Percentiles rank a stretch among this genome's conserved stretches.
These are phyloP conservation scores for Fusarium sp. DNA, from an alignment of 2,329 filamentous ascomycete genomes.

Conservation along the genomic window DNA sequence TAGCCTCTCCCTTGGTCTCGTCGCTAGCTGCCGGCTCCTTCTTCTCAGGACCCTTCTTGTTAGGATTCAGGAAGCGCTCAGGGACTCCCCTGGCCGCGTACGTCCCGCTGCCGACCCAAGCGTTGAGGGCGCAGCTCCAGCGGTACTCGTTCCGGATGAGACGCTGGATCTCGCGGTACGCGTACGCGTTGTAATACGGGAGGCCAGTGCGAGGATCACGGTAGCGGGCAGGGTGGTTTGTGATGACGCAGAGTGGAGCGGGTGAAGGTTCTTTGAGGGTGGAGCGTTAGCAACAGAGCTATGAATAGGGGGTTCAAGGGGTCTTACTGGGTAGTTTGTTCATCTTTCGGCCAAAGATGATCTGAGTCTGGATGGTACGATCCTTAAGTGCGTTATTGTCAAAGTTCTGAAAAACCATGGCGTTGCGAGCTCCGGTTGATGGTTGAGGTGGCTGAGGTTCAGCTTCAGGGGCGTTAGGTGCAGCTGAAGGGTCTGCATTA, in stretches of 20 bases:
- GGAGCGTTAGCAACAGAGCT: conserved; percentile 5
- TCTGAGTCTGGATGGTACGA: conserved; percentile 67
- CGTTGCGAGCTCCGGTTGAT: conserved; percentile 63
- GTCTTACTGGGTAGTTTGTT: conserved; percentile 65
- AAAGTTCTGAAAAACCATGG: conserved; percentile 71
- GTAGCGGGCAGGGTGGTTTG: conserved; percentile 83
- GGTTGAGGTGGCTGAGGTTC: conserved; percentile 41
- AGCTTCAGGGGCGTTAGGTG: conserved; percentile 6
- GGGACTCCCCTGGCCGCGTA: conserved; percentile 82
- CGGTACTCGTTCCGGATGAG: conserved; percentile 79
- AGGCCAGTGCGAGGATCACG: conserved; percentile 87
- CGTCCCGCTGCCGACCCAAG: conserved; percentile 79
- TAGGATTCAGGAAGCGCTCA: conserved; percentile 72
- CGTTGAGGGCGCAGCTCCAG: conserved; percentile 85
- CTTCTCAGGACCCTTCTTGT: conserved; percentile 43
- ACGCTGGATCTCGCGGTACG: conserved; percentile 84
- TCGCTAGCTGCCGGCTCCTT: conserved; percentile 22
- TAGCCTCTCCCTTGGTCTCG: conserved; percentile 28
- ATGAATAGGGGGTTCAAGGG: neutral
- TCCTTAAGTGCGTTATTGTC: conserved; percentile 67
- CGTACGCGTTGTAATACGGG: conserved; percentile 81
- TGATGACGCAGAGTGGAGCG: conserved; percentile 80
- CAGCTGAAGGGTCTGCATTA: conserved; percentile 19
- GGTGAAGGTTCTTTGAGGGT: conserved; percentile 60
- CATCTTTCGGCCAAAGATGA: conserved; percentile 71